phyloP scores from a whole-genome alignment of 495 filamentous ascomycete genomes.

The Penicillium silybi region DNA sequence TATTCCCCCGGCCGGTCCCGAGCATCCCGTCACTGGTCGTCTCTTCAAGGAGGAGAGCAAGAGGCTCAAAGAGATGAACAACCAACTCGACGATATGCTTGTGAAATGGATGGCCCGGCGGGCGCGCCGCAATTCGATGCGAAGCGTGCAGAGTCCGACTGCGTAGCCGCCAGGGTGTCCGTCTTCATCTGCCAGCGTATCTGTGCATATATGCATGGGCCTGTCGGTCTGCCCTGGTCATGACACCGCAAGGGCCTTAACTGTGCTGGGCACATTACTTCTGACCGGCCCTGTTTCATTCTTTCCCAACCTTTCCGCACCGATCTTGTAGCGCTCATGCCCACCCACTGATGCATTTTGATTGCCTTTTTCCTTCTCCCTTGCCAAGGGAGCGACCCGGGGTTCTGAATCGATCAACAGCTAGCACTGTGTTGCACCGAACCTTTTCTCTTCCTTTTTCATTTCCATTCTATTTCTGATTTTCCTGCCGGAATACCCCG shows the following conservation, averaged over 20 bases:
- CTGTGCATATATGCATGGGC: constrained; percentile 15
- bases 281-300: constrained; percentile 10
- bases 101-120: constrained; percentile 75
- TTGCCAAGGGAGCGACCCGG: constrained; percentile 8
- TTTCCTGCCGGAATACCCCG: constrained; percentile 27
- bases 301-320: constrained; percentile 4
- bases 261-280: constrained; percentile 27
- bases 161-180: constrained; percentile 11
- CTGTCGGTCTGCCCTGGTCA: constrained; percentile 1
- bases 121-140: constrained; percentile 13
- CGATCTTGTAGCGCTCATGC: constrained; percentile 2
- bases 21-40: constrained; percentile 77
- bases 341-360: constrained; percentile 5
- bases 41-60: constrained; percentile 84
- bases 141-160: constrained; percentile 14
- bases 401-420: constrained; percentile 8
- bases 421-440: constrained; percentile 13
- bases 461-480: neutral
- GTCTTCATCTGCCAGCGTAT: constrained; percentile 4
- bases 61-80: constrained; percentile 75
- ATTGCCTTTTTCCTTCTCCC: constrained; percentile 5
- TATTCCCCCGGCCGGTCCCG: constrained; percentile 66
- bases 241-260: neutral
- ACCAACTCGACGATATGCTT: constrained; percentile 80
- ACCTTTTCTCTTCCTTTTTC: constrained; percentile 7